phyloP scores from a whole-genome alignment of 2,329 filamentous ascomycete genomes.

The Pestalotiopsis sp. region DNA sequence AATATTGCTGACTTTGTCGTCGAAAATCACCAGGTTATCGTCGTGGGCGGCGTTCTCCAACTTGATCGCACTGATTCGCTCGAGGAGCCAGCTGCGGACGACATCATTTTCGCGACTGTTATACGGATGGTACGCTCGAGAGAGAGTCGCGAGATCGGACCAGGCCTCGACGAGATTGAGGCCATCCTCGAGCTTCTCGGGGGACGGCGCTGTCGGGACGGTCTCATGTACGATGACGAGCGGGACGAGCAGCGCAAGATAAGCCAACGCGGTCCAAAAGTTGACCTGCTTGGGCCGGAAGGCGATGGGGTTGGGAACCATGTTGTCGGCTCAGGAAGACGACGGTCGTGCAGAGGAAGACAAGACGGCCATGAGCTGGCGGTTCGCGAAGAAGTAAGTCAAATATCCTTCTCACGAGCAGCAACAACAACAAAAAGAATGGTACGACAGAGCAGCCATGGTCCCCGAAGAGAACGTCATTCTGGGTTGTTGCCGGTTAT shows the following conservation, averaged over 20 bases:
- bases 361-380: neutral
- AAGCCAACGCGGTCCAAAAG: conserved; percentile 69
- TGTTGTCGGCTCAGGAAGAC: neutral
- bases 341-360: neutral
- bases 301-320: conserved; percentile 57
- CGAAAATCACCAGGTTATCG: conserved; percentile 61
- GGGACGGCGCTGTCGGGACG: conserved; percentile 64
- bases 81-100: conserved; percentile 74
- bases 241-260: conserved; percentile 74
- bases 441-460: neutral
- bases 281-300: conserved; percentile 83
- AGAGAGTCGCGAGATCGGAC: conserved; percentile 77
- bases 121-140: conserved; percentile 78
- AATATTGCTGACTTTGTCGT: conserved; percentile 75
- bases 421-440: neutral
- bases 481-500: neutral
- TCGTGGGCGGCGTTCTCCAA: conserved; percentile 50
- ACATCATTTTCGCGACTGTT: conserved; percentile 83
- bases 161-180: conserved; percentile 85
- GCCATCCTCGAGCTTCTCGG: conserved; percentile 53
- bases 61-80: conserved; percentile 70
- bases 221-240: conserved; percentile 74
- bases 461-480: neutral
- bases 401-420: neutral
- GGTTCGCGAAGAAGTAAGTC: neutral